Base-by-base conservation (phyloP, 2,329 filamentous ascomycete genomes). In the Clonostachys solani region DNA sequence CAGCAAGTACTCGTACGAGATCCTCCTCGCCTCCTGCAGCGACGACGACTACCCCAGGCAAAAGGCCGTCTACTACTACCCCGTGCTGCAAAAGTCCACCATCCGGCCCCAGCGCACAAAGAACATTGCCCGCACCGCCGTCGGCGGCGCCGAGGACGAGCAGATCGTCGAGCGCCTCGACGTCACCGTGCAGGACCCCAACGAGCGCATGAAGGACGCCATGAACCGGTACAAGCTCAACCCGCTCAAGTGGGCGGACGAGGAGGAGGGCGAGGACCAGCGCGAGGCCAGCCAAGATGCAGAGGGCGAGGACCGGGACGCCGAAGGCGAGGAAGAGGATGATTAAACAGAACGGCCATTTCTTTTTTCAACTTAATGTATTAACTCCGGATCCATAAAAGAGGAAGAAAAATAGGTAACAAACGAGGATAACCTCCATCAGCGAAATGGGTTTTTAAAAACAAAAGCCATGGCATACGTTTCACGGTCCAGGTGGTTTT, bases 51-150 rank as follows among this genome's bases (percentile, higher is more conserved):
- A 75, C 51, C 73, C 73, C 44, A 64, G 67, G 47, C 73, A 80
- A 52, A 80, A 79, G 60, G 83, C 75, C 7, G 79, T 77, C 12
- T 86, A 83, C 62, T 87, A 86, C 64, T 87, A 86, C 56, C 84
- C 84, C 5, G 74, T 87, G 52, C 78, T 86, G 66, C 81, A 86
- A 62, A 78, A 80, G 46, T 80, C 75, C 42, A 73, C 74, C 18
- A 80, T 87, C 56, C 73, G 81, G 41, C 81, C 80, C 33, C 81
- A 84, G 63, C 75, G 83, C 49, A 77, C 74, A 50, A 84, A 80
- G 71, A 82, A 82, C 58, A 83, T 84, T 53, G 74, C 78, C 42
- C 75, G 77, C 42, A 77, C 69, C 33, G 23, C 10, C 9, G 68
- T 68, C 41, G 75, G 73, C 29, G 56, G 70, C 33, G 72, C 76